Conservation (phyloP, 257 asterid species). For the Fraxinus americana region DNA sequence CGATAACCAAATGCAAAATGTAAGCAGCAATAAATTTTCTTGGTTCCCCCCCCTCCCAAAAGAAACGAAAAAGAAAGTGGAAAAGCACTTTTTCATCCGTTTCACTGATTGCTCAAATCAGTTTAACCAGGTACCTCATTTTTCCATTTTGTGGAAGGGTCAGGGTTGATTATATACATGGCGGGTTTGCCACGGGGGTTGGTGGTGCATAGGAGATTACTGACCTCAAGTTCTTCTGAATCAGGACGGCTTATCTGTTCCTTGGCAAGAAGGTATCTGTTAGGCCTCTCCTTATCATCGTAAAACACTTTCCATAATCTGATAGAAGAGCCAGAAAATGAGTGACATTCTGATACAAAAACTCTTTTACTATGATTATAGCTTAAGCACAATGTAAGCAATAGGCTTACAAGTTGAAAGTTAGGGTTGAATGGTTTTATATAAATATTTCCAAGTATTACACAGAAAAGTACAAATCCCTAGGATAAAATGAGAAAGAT, state of each 20-base stretch:
- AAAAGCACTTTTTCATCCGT: background rate
- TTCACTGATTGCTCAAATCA: too few relatives aligned
- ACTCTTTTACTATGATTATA: background rate
- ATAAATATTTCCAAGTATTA: background rate
- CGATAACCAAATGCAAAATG: background rate
- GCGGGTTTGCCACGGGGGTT: background rate
- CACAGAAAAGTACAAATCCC: background rate
- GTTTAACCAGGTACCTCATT: background rate
- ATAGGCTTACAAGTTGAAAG: background rate
- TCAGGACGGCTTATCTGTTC: conserved; percentile 83
- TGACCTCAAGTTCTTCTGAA: conserved; percentile 86
- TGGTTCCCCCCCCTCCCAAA: background rate
- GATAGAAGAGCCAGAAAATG: conserved; percentile 13
- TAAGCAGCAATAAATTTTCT: background rate
- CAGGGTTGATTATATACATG: background rate
- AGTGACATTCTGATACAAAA: background rate
- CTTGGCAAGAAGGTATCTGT: conserved; percentile 82
- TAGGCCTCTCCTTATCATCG: conserved; percentile 87
- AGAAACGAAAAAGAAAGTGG: background rate
- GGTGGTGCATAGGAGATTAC: conserved; percentile 24
- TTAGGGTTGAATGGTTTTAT: background rate
- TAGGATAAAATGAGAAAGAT: too few relatives aligned
- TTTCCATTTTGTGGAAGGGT: background rate
- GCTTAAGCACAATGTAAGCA: background rate
- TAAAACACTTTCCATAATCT: conserved; percentile 95